These are phyloP conservation scores for Fulvia fulva DNA, from an alignment of 2,329 filamentous ascomycete species.

Conservation along the genomic window DNA sequence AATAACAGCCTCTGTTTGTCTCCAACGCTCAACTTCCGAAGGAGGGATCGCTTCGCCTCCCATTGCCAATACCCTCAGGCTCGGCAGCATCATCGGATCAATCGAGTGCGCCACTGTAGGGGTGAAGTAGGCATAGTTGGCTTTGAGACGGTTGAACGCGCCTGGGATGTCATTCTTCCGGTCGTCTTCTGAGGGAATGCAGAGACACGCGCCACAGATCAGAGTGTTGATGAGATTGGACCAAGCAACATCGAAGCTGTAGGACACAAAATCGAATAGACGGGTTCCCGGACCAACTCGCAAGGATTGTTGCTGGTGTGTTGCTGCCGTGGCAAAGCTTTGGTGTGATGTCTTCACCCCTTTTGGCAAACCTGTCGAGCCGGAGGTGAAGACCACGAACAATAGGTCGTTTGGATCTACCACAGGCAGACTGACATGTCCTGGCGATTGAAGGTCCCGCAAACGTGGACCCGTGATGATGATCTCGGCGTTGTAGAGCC, in stretches of 20 bases:
- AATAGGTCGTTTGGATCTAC: constrained; percentile 3
- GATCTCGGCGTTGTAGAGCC: neutral
- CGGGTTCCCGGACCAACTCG: neutral
- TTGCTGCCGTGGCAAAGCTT: constrained; percentile 8
- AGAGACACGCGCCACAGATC: constrained; percentile 1
- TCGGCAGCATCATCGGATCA: constrained; percentile 26
- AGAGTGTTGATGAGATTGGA: constrained; percentile 4
- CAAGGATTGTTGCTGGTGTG: constrained; percentile 2
- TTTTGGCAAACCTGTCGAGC: constrained; percentile 46
- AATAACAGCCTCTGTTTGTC: constrained; percentile 36
- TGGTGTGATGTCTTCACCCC: constrained; percentile 5
- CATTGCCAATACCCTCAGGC: constrained; percentile 5
- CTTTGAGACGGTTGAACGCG: constrained; percentile 5
- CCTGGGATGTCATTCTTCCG: constrained; percentile 6
- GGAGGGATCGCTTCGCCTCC: constrained; percentile 39
- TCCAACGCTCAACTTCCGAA: constrained; percentile 38
- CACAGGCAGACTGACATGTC: neutral
- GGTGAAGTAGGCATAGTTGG: constrained; percentile 50
- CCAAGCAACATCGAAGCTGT: neutral
- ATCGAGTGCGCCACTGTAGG: constrained; percentile 51
- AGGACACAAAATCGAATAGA: neutral
- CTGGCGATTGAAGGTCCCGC: too few species aligned
- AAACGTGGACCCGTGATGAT: neutral
- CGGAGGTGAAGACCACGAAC: constrained; percentile 35
- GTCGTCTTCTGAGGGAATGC: constrained; percentile 42